Percentiles rank a stretch among this genome's conserved stretches.
These are phyloP conservation scores for Echinosphaeria canescens DNA, from an alignment of 2,329 filamentous ascomycete genomes.

Conservation along the genomic window DNA sequence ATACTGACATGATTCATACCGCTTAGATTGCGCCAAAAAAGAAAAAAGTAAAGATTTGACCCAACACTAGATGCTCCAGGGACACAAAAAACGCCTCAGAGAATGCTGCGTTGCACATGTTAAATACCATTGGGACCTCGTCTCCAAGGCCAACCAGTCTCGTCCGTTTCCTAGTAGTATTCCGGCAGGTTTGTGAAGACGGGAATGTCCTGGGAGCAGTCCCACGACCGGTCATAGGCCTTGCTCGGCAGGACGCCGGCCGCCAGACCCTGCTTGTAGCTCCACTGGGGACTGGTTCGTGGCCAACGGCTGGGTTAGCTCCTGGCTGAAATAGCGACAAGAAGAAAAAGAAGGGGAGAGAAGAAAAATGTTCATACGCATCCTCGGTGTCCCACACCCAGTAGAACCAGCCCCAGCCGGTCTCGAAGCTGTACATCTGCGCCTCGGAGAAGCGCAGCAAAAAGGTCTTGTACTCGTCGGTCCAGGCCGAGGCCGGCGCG, in stretches of 20 bases:
- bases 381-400: conserved; percentile 88
- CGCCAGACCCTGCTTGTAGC: conserved; percentile 59
- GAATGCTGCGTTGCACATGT: no score
- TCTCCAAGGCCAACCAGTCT: no score
- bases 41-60: no score
- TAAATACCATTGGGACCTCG: no score
- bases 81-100: no score
- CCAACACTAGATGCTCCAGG: no score
- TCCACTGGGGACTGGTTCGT: conserved; percentile 48
- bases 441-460: conserved; percentile 81
- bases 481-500: conserved; percentile 46
- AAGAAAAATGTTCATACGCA: no score
- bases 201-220: conserved; percentile 36
- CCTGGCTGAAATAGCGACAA: background rate
- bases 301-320: conserved; percentile 1
- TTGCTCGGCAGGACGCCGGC: conserved; percentile 62
- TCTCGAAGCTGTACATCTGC: conserved; percentile 89
- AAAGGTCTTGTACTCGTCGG: conserved; percentile 59
- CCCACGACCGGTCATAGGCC: conserved; percentile 49
- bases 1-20: no score
- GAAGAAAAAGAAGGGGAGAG: background rate
- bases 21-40: no score
- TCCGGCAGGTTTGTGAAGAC: conserved; percentile 29
- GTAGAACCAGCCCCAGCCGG: conserved; percentile 95
- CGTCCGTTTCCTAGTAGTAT: conserved; percentile 22